phyloP scores from a whole-genome alignment of 179 eudicot genomes.

The Drosera spatulata region DNA sequence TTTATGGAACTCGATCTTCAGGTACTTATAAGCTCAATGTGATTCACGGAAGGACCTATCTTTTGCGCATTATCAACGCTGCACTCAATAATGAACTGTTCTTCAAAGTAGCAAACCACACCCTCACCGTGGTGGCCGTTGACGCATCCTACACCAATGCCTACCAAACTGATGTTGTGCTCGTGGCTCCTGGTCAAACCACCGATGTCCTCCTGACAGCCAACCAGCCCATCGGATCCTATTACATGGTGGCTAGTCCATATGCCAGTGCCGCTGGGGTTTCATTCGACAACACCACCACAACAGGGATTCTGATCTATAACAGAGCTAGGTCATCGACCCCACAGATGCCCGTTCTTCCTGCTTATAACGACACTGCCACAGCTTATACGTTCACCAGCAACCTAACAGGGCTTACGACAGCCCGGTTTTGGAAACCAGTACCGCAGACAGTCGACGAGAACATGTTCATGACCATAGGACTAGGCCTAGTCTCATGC shows the following conservation, averaged over 20 bases:
- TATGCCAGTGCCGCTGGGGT: conserved; percentile 9
- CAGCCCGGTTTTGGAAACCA: conserved; percentile 14
- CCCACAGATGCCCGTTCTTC: conserved; percentile 15
- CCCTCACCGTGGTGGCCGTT: background rate
- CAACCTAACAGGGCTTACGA: conserved; percentile 24
- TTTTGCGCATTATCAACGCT: conserved; percentile 2
- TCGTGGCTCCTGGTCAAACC: conserved; percentile 15
- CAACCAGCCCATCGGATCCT: background rate
- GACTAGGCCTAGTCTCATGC: conserved; percentile 22
- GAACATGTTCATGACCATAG: conserved; percentile 16
- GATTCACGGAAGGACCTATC: conserved; percentile 2
- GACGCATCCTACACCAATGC: conserved; percentile 2
- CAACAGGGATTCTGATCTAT: conserved; percentile 20
- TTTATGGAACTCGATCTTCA: background rate
- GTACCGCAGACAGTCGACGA: conserved; percentile 19
- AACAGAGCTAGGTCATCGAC: background rate
- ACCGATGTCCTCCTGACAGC: conserved; percentile 29
- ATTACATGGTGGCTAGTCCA: conserved; percentile 25
- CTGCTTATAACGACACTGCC: conserved; percentile 17
- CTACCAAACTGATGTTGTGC: conserved; percentile 1
- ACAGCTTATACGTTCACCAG: conserved; percentile 21
- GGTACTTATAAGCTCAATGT: background rate
- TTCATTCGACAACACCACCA: conserved; percentile 9
- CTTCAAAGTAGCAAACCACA: too few relatives aligned
- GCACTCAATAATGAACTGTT: too few relatives aligned